Percentiles rank a stretch among this genome's conserved stretches.
phyloP scores from a whole-genome alignment of 2,329 filamentous ascomycete species.

The Colletotrichum lindemuthianum region DNA sequence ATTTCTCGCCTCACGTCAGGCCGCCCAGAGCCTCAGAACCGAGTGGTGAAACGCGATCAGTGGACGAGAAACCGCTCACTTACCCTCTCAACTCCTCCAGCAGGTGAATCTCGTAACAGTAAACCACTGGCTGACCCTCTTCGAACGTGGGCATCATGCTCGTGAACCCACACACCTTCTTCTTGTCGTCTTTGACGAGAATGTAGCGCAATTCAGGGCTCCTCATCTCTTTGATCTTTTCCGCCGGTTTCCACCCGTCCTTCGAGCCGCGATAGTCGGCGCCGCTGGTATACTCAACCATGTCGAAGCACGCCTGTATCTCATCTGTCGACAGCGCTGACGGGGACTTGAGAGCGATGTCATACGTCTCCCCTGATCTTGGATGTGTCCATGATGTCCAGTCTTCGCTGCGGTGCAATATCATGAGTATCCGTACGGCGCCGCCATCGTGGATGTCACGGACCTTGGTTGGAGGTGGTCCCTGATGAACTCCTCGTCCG shows the following conservation, averaged over 20 bases:
- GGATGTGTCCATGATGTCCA: slow-evolving; percentile 64
- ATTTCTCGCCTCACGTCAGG: neutral
- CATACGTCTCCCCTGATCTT: slow-evolving; percentile 50
- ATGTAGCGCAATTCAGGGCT: slow-evolving; percentile 75
- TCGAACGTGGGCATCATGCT: slow-evolving; percentile 80
- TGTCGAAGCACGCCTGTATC: slow-evolving; percentile 61
- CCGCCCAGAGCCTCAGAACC: neutral
- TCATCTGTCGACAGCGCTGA: slow-evolving; percentile 53
- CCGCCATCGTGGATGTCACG: slow-evolving; percentile 34
- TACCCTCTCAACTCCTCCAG: slow-evolving; percentile 64
- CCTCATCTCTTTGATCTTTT: slow-evolving; percentile 75
- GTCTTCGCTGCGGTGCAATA: slow-evolving; percentile 32
- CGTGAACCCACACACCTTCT: slow-evolving; percentile 62
- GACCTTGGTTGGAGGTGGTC: slow-evolving; percentile 60
- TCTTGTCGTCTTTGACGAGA: slow-evolving; percentile 57
- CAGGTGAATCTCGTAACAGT: slow-evolving; percentile 84
- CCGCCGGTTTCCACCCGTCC: slow-evolving; percentile 68
- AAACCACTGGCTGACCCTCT: slow-evolving; percentile 72
- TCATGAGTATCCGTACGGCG: neutral
- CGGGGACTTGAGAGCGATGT: slow-evolving; percentile 55
- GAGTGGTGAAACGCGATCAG: neutral
- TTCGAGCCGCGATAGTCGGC: slow-evolving; percentile 71
- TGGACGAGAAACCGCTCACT: slow-evolving; percentile 34
- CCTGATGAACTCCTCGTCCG: slow-evolving; percentile 58
- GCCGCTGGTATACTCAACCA: slow-evolving; percentile 72